Base-by-base conservation (phyloP, 306 rosid species). In the Amphicarpaea edgeworthii region DNA sequence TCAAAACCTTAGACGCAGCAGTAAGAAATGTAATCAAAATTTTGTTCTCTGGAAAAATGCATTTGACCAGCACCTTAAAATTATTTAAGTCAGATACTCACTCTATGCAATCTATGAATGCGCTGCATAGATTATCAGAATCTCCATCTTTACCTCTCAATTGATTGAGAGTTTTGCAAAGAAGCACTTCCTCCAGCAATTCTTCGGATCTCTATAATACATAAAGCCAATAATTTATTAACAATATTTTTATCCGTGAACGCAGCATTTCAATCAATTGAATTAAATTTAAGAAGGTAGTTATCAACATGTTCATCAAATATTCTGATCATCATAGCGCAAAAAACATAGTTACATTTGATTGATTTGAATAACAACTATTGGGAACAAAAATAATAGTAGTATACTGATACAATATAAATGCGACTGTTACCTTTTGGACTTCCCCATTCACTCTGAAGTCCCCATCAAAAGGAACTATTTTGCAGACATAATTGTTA, bases 381-480 rank as follows among this genome's bases (percentile, higher is more conserved):
- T 34, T 20, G 72, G 47, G 34, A 70, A 68, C 77, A 64, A 24
- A 46, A 61, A 50, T 30, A 43, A 41, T 19, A 32, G 9, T 63
- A 63, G n/a, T 51, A 21, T 53, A 11, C 1, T 57, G 7, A 62
- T 34, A 37, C 9, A 47, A 68, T 21, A 68, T 60, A 53, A 57
- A 47, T 45, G 63, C 45, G 57, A 46, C 21, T 32, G 28, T 73
- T 87, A 95, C 99, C 97, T 92, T 95, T 80, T 95, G 98, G 55
- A 86, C 43, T 84, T 95, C 99, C 28, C 96, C 97, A 28, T 95
- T 95, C 76, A 95, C 99, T 62, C 82, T 79, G 54, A 85, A 75
- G 77, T 92, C 90, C 34, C 99, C 99, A 60, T 90, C 97, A 60
- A 95, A 73, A 45, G 99, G 99, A 82, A 95, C 97, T 79, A 95